These are phyloP conservation scores for Syzygium oleosum DNA, from an alignment of 345 rosid species.

Conservation along the genomic window DNA sequence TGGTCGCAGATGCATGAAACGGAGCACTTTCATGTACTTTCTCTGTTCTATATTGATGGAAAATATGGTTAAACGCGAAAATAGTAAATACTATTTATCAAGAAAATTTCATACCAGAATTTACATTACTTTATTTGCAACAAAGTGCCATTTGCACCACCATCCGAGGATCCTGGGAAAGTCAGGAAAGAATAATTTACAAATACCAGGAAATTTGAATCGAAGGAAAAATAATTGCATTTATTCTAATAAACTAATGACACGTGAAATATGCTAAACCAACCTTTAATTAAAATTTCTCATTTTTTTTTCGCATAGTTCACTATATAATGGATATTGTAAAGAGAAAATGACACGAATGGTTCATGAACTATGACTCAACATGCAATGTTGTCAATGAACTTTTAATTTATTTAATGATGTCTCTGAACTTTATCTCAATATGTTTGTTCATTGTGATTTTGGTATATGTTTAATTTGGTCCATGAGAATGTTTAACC, in stretches of 20 bases:
- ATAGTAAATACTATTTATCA: not conserved
- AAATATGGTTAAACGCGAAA: not conserved
- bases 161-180: not conserved
- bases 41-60: not conserved
- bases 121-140: not conserved
- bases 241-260: not conserved
- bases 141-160: not conserved
- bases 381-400: no score
- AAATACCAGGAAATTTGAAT: not conserved
- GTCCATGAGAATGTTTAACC: no score
- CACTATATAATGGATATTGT: no score
- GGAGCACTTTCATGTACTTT: not conserved
- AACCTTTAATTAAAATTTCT: no score
- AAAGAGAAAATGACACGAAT: no score
- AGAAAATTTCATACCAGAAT: not conserved
- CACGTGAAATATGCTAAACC: no score
- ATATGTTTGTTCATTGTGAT: no score
- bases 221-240: not conserved
- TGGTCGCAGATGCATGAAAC: not conserved
- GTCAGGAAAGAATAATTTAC: not conserved
- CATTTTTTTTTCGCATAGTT: no score
- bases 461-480: no score
- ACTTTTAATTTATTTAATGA: no score
- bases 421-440: no score
- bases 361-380: no score